Evolutionary conservation across 1,139 yeast species (phyloP).

Genomic region (Geotrichum aggregatum): DNA sequence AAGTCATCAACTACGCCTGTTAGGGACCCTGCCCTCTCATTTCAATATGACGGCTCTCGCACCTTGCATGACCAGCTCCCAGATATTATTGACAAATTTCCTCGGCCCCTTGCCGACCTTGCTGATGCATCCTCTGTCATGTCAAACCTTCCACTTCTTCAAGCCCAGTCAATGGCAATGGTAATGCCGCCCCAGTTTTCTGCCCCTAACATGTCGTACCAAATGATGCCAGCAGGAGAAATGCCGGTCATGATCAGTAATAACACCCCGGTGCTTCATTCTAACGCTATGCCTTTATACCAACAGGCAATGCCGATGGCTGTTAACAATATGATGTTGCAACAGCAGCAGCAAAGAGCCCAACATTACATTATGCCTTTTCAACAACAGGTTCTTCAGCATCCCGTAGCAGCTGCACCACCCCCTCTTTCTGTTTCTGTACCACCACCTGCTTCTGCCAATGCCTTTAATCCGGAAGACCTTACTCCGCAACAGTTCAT

Average conservation of each 20-base stretch:
- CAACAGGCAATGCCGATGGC: not conserved
- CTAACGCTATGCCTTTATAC: constrained; percentile 11
- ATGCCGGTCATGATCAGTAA: constrained; percentile 10
- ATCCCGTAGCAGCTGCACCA: not conserved
- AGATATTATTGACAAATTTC: constrained; percentile 33
- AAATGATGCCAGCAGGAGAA: constrained; percentile 1
- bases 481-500: constrained; percentile 4
- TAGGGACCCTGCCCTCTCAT: constrained; percentile 44
- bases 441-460: no score
- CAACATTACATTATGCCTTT: not conserved
- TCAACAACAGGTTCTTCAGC: not conserved
- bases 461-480: constrained; percentile 4
- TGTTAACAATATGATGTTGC: not conserved
- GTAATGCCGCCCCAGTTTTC: constrained; percentile 7
- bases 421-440: constrained; percentile 3
- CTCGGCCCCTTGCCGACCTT: constrained; percentile 35
- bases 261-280: constrained; percentile 14
- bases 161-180: constrained; percentile 14
- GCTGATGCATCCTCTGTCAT: constrained; percentile 34
- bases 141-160: constrained; percentile 18
- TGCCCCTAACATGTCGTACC: constrained; percentile 6
- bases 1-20: constrained; percentile 41
- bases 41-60: constrained; percentile 39
- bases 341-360: not conserved
- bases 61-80: constrained; percentile 41